Evolutionary conservation across 163 green algal genomes (phyloP), one percentile per base, ranked within the genome.

Genomic region (Scenedesmus sp.): DNA sequence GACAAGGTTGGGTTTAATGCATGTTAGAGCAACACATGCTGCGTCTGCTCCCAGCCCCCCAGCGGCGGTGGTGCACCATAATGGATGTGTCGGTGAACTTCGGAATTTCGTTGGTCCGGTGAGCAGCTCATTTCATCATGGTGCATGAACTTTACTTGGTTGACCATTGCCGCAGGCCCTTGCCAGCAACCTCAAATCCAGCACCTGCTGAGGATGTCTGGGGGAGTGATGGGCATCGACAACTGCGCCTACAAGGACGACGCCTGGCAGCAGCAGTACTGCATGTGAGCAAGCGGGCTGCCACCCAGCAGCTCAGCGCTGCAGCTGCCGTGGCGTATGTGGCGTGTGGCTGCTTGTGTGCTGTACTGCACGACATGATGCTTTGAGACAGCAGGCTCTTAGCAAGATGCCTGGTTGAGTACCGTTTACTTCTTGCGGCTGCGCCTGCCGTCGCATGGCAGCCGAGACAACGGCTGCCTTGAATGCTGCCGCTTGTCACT

Each of bases 201-300:
- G 76, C 88, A 91, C 23, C 56, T 91, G 23, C 70, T 91, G n/a
- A 54, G 88, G 12, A 91, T 91, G 88, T 81, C 76, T 3, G 74
- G 76, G 4, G 88, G 88, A 7, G 26, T 91, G 15, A n/a, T 91
- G 57, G 88, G 77, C 8, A 67, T 64, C 62, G 70, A 86, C 56
- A 91, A 91, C 59, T 91, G 74, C 46, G 88, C 20, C 54, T 91
- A 91, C 57, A 3, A 23, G 52, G 54, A 67, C 20, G 74, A 52
- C 8, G 26, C 56, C 26, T 91, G 88, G 88, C 88, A 91, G 76
- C 88, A 87, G 88, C 18, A 83, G 62, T 91, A 91, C 88, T 91
- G 88, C 74, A 18, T 76, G 84, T 56, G 52, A 57, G 82, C 23
- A 26, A 26, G 26, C 26, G 26, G 26, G 26, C 26, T 26, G 26